A percentile compares a stretch with the other conserved stretches of the same genome.
Evolutionary conservation across 1,139 yeast species (phyloP).

Genomic region (Casaregolazyma lundiana): DNA sequence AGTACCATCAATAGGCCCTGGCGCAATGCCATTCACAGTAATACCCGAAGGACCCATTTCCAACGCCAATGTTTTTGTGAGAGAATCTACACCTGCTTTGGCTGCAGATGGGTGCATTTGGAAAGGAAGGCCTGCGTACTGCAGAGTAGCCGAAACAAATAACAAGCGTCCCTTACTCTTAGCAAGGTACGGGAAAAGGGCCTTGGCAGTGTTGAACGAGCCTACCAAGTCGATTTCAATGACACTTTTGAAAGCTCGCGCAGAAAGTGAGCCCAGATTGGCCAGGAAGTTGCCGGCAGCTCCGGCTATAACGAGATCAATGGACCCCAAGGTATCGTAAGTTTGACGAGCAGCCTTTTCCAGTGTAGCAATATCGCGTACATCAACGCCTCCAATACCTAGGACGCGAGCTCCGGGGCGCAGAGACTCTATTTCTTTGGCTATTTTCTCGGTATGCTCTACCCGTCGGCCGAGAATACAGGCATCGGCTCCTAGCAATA

Average conservation of each 20-base stretch:
- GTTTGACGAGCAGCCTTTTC: conserved; percentile 60
- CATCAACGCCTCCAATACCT: conserved; percentile 70
- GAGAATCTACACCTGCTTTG: conserved; percentile 88
- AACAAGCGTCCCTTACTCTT: conserved; percentile 63
- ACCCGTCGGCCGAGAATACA: conserved; percentile 75
- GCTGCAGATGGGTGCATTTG: conserved; percentile 90
- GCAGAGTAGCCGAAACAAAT: conserved; percentile 82
- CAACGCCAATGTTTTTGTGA: conserved; percentile 75
- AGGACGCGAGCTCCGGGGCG: conserved; percentile 61
- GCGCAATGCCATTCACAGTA: conserved; percentile 77
- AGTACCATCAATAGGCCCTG: conserved; percentile 77
- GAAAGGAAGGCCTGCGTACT: conserved; percentile 80
- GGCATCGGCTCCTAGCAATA: conserved; percentile 78
- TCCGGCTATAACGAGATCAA: conserved; percentile 86
- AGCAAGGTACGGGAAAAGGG: conserved; percentile 60
- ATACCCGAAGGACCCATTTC: conserved; percentile 88
- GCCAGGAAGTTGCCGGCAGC: conserved; percentile 92
- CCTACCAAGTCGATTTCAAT: conserved; percentile 81
- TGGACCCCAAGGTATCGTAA: conserved; percentile 60
- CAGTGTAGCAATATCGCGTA: conserved; percentile 58
- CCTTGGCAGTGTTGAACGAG: conserved; percentile 81
- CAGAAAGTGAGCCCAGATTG: conserved; percentile 69
- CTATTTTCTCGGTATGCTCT: conserved; percentile 60
- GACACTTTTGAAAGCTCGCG: conserved; percentile 85
- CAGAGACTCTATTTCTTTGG: conserved; percentile 54